Evolutionary conservation across 495 filamentous ascomycete genomes (phyloP).

Genomic region (Corynascus novoguineensis): DNA sequence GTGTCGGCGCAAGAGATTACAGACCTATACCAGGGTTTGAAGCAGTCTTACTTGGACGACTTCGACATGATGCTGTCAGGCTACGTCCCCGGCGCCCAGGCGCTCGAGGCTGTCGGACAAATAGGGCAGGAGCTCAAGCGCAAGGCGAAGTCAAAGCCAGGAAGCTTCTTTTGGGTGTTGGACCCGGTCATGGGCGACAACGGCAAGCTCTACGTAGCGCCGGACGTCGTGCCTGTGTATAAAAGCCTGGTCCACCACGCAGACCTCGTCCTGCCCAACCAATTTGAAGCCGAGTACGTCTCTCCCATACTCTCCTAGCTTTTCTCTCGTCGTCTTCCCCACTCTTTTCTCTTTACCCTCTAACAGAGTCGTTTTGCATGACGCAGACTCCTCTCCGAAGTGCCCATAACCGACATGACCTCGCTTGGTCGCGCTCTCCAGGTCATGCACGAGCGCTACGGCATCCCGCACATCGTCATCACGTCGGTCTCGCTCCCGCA

Average conservation of each 20-base stretch:
- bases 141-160: constrained; percentile 54
- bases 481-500: constrained; percentile 63
- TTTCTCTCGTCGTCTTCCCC: not conserved
- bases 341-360: not conserved
- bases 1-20: constrained; percentile 75
- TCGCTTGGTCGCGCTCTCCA: constrained; percentile 68
- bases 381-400: constrained; percentile 68
- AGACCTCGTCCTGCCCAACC: constrained; percentile 90
- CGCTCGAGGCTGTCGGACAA: constrained; percentile 73
- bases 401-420: constrained; percentile 70
- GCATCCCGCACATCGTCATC: constrained; percentile 84
- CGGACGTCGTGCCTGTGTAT: constrained; percentile 88
- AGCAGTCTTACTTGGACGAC: constrained; percentile 70
- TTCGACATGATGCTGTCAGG: constrained; percentile 92
- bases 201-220: constrained; percentile 79
- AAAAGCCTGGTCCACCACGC: constrained; percentile 70
- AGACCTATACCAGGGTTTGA: constrained; percentile 79
- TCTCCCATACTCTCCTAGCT: not conserved
- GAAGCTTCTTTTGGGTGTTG: constrained; percentile 93
- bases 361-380: not conserved
- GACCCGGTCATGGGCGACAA: constrained; percentile 99
- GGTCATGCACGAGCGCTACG: constrained; percentile 68
- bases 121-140: constrained; percentile 76
- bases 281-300: constrained; percentile 90
- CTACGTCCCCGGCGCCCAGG: constrained; percentile 80